Base-by-base conservation (phyloP, 78 protist species). In the Cavenderia fasciculata region DNA sequence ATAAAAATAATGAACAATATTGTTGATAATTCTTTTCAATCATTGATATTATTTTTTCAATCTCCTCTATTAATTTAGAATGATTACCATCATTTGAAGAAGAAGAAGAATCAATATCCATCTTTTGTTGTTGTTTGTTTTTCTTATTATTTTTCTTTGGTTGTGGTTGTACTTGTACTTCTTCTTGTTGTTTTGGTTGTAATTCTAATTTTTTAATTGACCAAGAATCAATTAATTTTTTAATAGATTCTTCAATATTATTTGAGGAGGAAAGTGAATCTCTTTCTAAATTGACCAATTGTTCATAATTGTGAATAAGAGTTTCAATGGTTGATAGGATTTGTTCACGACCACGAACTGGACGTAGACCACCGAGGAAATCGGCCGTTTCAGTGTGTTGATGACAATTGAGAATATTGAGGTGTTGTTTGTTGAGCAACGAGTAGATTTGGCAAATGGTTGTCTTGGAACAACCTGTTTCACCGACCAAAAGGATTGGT, bases 311-410 rank as follows among this genome's bases (percentile, higher is more conserved):
- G 0, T 27, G 12, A 25, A 68, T 27, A 43, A 82, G 25, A n/a
- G n/a, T n/a, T n/a, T n/a, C n/a, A n/a, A n/a, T n/a, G n/a, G n/a
- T n/a, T n/a, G n/a, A n/a, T n/a, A n/a, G n/a, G n/a, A n/a, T n/a
- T 68, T 82, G 90, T 34, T 84, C 84, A 41, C 85, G 61, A 19
- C 96, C 94, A 16, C 99, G 98, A 4, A 87, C 95, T 27, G 99
- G 99, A 4, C 99, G 95, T 7, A 87, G 34, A 19, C 97, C 95
- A 27, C 99, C 99, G 14, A 99, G 12, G 59, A 99, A 96, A 91
- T 99, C 99, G 0, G 99, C 62, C 14, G 99, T 90, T 62, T 99
- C 99, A 7, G 99, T 98, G 96, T 97, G 94, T 76, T 97, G 98
- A 86, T 99, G 99, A 86, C 99, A 98, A 71, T 97, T 97, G 78